These are phyloP conservation scores for Pestalotiopsis sp. DNA, from an alignment of 2,329 filamentous ascomycete species.

Conservation along the genomic window DNA sequence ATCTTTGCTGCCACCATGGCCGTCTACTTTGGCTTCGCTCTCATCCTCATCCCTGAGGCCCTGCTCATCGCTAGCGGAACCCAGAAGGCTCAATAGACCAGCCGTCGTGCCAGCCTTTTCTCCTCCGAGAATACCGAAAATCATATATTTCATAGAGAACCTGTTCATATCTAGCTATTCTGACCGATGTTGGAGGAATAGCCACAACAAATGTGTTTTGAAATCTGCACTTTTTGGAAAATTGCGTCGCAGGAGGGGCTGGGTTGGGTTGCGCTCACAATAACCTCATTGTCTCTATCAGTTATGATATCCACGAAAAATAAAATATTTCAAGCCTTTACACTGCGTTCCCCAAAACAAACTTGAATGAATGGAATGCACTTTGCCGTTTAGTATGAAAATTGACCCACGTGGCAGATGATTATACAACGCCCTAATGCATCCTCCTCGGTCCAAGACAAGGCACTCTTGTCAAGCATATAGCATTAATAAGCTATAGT, in stretches of 20 bases:
- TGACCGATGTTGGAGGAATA: neutral
- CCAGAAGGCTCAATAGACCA: constrained; percentile 23
- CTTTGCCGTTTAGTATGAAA: too few species aligned
- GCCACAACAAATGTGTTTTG: neutral
- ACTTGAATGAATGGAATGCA: fast-evolving
- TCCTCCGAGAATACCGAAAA: neutral
- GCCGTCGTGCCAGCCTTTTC: neutral
- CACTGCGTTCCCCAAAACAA: too few species aligned
- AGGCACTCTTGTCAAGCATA: too few species aligned
- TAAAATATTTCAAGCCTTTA: neutral
- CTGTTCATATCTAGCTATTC: neutral
- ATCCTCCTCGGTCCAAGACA: too few species aligned
- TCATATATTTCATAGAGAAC: neutral
- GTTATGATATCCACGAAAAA: neutral
- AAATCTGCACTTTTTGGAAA: neutral
- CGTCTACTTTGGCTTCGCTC: constrained; percentile 46
- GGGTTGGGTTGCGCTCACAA: neutral
- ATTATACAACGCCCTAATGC: too few species aligned
- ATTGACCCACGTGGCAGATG: too few species aligned
- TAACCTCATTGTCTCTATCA: neutral
- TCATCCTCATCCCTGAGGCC: constrained; percentile 55
- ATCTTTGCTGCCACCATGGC: constrained; percentile 58
- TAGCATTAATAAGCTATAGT: too few species aligned
- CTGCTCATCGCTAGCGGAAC: constrained; percentile 41
- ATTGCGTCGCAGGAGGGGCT: neutral